These are phyloP conservation scores for Paradendryphiella salina DNA, from an alignment of 2,329 filamentous ascomycete species.

Conservation along the genomic window DNA sequence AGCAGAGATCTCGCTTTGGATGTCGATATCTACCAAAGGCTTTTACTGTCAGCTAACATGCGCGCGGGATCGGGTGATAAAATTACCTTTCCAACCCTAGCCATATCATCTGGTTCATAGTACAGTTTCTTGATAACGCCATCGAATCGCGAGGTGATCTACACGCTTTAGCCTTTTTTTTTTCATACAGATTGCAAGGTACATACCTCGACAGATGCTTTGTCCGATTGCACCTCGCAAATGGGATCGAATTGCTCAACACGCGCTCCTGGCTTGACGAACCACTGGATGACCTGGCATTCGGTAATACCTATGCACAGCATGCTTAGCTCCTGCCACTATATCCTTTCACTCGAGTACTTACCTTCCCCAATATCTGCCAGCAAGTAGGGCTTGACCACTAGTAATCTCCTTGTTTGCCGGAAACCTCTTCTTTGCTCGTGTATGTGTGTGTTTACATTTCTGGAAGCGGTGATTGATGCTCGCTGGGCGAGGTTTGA, in stretches of 20 bases:
- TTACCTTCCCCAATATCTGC: conserved; percentile 85
- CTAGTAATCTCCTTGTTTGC: conserved; percentile 42
- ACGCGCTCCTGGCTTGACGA: conserved; percentile 90
- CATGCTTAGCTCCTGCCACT: conserved; percentile 4
- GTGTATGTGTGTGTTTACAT: conserved; percentile 25
- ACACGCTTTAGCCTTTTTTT: conserved; percentile 12
- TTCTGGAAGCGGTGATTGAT: conserved; percentile 31
- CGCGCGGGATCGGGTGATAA: neutral
- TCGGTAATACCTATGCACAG: conserved; percentile 79
- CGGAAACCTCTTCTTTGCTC: conserved; percentile 47
- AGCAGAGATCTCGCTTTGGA: conserved; percentile 72
- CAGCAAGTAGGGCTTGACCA: conserved; percentile 77
- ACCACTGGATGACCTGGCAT: conserved; percentile 99
- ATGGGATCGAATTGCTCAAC: conserved; percentile 98
- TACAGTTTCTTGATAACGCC: conserved; percentile 95
- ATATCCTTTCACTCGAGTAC: conserved; percentile 20
- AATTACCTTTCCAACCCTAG: conserved; percentile 76
- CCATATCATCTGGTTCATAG: conserved; percentile 95
- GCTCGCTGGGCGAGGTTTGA: conserved; percentile 24
- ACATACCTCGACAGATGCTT: conserved; percentile 68
- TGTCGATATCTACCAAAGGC: conserved; percentile 93
- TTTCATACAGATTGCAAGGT: neutral
- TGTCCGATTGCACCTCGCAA: conserved; percentile 98
- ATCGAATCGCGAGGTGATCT: conserved; percentile 95
- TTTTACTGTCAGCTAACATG: conserved; percentile 45